These are phyloP conservation scores for Jamesozyma piceae DNA, from an alignment of 805 yeast genomes.

Conservation along the genomic window DNA sequence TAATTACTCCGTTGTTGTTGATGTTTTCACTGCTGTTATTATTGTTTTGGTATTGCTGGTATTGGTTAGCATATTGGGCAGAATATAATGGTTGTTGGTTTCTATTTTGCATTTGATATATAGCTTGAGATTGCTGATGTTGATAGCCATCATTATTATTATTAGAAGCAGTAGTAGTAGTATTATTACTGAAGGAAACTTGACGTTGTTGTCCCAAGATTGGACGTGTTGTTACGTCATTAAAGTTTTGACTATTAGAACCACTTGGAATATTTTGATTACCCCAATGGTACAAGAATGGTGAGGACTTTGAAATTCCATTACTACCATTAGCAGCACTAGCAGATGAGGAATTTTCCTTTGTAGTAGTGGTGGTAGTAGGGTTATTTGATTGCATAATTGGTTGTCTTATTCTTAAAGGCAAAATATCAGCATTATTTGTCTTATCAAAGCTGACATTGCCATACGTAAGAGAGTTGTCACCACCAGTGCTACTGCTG, in stretches of 20 bases:
- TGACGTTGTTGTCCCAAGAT: neutral
- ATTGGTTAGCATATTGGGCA: neutral
- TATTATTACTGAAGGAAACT: neutral
- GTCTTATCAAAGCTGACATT: neutral
- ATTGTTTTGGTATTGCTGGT: neutral
- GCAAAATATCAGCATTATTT: neutral
- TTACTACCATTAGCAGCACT: too few species aligned
- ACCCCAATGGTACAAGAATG: constrained; percentile 4
- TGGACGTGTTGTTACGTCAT: neutral
- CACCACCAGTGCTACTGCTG: neutral
- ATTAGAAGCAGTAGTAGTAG: neutral
- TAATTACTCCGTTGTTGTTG: neutral
- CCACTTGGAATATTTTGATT: neutral
- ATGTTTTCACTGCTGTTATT: neutral
- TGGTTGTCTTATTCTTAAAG: constrained; percentile 1
- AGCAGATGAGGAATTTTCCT: neutral
- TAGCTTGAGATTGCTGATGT: neutral
- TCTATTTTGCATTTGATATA: neutral
- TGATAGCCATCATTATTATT: neutral
- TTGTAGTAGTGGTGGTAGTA: neutral
- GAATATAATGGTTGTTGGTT: neutral
- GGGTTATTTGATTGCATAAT: neutral
- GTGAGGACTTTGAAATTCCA: constrained; percentile 4
- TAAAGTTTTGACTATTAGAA: neutral
- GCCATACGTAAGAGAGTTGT: neutral